phyloP scores from a whole-genome alignment of 2,329 filamentous ascomycete genomes.

The Xylaria sp. region DNA sequence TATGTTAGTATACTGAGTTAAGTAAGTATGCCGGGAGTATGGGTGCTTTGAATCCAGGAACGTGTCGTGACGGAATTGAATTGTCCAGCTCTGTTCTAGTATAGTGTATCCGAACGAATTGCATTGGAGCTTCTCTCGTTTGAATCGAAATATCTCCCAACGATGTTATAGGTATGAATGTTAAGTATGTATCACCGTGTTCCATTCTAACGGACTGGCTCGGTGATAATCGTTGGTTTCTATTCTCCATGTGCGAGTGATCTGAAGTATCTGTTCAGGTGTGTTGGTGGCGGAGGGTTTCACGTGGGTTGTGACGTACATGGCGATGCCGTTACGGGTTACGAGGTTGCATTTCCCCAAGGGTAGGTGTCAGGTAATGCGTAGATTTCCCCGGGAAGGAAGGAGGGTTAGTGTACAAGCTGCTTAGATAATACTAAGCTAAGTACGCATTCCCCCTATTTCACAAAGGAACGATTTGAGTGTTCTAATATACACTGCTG shows the following conservation, averaged over 20 bases:
- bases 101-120: not conserved
- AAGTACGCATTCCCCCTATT: not conserved
- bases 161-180: not conserved
- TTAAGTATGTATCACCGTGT: not conserved
- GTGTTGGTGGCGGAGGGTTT: conserved; percentile 2
- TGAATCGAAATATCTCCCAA: not conserved
- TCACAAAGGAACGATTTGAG: not conserved
- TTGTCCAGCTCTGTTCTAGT: not conserved
- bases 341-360: conserved; percentile 38
- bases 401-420: conserved; percentile 12
- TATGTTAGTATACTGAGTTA: too few relatives aligned
- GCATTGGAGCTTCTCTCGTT: not conserved
- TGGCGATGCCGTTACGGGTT: not conserved
- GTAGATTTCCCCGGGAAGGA: conserved; percentile 14
- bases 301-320: not conserved
- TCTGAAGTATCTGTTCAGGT: not conserved
- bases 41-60: not conserved
- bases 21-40: too few relatives aligned
- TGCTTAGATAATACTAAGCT: conserved; percentile 35
- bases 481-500: not conserved
- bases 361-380: conserved; percentile 46
- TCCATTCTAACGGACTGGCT: not conserved
- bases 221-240: not conserved
- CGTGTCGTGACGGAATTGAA: too few relatives aligned
- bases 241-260: not conserved